phyloP scores from a whole-genome alignment of 257 asterid species.

The Linaria vulgaris region DNA sequence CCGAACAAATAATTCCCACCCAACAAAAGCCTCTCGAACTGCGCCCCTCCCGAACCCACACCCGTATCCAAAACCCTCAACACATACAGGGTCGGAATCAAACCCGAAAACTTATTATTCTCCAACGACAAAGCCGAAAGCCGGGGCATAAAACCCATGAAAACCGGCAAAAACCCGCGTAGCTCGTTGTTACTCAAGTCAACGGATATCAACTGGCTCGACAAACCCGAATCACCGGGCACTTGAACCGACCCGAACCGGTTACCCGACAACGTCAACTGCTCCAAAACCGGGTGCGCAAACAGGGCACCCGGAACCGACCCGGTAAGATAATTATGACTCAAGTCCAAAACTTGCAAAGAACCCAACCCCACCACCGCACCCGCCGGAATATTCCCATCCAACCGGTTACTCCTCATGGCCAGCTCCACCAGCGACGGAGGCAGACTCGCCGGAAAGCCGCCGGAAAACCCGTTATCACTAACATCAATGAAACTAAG shows the following conservation, averaged over 20 bases:
- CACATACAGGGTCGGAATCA: conserved; percentile 56
- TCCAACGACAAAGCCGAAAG: conserved; percentile 66
- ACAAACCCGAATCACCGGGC: conserved; percentile 41
- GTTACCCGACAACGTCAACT: conserved; percentile 59
- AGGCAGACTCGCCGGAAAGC: conserved; percentile 51
- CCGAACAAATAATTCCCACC: conserved; percentile 84
- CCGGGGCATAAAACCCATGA: conserved; percentile 68
- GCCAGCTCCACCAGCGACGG: conserved; percentile 46
- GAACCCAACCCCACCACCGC: conserved; percentile 22
- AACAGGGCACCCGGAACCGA: conserved; percentile 63
- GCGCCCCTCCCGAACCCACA: conserved; percentile 39
- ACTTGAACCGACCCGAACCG: conserved; percentile 49
- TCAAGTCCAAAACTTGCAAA: conserved; percentile 71
- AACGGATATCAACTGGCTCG: conserved; percentile 61
- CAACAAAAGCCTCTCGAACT: conserved; percentile 61
- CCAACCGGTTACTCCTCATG: conserved; percentile 54
- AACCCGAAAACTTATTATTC: conserved; percentile 62
- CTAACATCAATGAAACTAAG: conserved; percentile 64
- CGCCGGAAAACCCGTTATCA: conserved; percentile 68
- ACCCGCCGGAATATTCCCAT: conserved; percentile 48
- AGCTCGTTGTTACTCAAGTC: conserved; percentile 64
- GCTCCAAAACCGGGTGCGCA: conserved; percentile 70
- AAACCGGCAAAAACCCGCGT: conserved; percentile 74
- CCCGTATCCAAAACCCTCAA: conserved; percentile 49
- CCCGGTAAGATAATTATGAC: conserved; percentile 70